Evolutionary conservation across 2,329 filamentous ascomycete genomes (phyloP).

Genomic region (Claviceps digitariae): DNA sequence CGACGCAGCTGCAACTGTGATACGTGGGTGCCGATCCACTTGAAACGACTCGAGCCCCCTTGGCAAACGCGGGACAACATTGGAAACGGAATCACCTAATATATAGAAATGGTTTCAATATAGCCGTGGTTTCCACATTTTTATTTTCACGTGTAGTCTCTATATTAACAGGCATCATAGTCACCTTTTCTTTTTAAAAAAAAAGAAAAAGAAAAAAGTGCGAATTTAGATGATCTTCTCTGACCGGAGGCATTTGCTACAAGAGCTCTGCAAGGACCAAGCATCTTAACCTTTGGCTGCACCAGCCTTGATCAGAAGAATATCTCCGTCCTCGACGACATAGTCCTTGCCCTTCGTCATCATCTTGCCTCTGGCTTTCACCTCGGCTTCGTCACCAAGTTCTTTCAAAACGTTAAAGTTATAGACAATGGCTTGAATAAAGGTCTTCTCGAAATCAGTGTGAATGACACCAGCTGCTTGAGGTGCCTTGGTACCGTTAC

Average conservation of each 20-base stretch:
- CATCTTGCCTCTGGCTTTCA: slow-evolving; percentile 89
- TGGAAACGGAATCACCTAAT: background rate
- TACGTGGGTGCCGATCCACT: background rate
- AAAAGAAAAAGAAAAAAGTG: too few species aligned
- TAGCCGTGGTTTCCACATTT: too few species aligned
- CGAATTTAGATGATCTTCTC: too few species aligned
- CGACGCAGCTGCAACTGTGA: background rate
- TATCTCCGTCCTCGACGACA: slow-evolving; percentile 69
- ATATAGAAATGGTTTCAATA: too few species aligned
- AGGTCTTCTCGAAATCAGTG: slow-evolving; percentile 98
- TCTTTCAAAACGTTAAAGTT: slow-evolving; percentile 76
- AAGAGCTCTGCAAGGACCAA: background rate
- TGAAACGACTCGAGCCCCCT: background rate
- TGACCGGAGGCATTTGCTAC: background rate
- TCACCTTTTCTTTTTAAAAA: background rate
- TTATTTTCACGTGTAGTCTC: background rate
- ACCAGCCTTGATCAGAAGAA: slow-evolving; percentile 80
- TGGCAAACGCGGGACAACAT: background rate
- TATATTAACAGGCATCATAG: background rate
- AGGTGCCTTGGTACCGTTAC: slow-evolving; percentile 92
- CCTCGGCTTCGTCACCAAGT: slow-evolving; percentile 71
- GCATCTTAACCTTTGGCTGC: slow-evolving; percentile 55
- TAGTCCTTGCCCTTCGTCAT: slow-evolving; percentile 99
- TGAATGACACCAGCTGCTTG: slow-evolving; percentile 97
- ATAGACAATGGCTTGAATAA: slow-evolving; percentile 92